Evolutionary conservation across 306 rosid species (phyloP), one percentile per base, ranked within the genome.

Genomic region (apple (Malus domestica)): DNA sequence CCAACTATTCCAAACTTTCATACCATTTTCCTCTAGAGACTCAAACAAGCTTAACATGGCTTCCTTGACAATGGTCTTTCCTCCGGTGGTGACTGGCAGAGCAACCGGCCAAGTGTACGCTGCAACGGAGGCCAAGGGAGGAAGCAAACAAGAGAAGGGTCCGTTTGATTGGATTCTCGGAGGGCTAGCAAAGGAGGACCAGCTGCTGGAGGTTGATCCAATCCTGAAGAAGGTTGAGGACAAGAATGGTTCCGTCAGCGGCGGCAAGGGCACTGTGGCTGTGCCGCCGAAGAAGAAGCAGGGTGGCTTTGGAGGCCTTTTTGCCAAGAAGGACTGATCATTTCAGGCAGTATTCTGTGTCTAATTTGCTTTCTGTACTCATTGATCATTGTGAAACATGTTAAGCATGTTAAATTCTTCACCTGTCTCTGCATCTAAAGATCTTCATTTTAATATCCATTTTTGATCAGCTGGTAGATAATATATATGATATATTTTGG

Each of bases 181-280:
- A 44, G 93, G 93, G 22, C 69, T 92, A 27, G 80, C 61, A 75
- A 92, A 92, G 85, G 92, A 92, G 63, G 93, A 92, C 27, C 96
- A 92, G 83, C 70, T 92, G 20, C 75, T 87, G 1, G 92, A 90
- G 84, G 85, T 90, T 73, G 96, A 93, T 67, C 97, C 96, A 10
- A 80, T 93, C 13, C 92, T 93, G 65, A 85, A 93, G 85, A 93
- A 93, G 85, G 93, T 87, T 16, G 96, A 93, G 46, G 96, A 80
- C 40, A 87, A 87, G 89, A 86, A 54, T 71, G 85, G 78, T 73
- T 32, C 63, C 25, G 57, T 78, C 64, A 40, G 70, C 45, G 86
- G 87, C 73, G 44, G 82, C 15, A 85, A 85, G 83, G 82, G 81
- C 81, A 70, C 97, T 1, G 93, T 87, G 51, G 85, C 82, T 0